Percentiles rank a stretch among this genome's conserved stretches.
Conservation (phyloP, 192 early-diverging fungal species). For the Kickxella alabastrina region DNA sequence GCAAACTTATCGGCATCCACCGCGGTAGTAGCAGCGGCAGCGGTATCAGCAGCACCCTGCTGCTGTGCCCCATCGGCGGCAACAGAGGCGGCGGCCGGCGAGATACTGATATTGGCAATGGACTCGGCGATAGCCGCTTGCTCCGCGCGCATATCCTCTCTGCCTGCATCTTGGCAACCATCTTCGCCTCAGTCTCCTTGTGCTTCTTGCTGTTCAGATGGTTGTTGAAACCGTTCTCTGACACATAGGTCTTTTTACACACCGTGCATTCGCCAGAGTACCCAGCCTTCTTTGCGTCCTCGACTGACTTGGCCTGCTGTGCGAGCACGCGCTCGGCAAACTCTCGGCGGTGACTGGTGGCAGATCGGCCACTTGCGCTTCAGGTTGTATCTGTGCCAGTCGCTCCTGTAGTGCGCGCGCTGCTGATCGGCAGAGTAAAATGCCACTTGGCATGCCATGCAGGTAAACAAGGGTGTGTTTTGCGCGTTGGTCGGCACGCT, state of each 20-base stretch:
- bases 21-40: not conserved
- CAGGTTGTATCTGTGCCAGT: conserved; percentile 99
- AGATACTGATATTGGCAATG: conserved; percentile 12
- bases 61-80: not conserved
- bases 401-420: conserved; percentile 86
- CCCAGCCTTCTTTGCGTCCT: conserved; percentile 40
- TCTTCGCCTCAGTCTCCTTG: conserved; percentile 68
- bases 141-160: conserved; percentile 36
- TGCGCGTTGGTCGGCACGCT: conserved; percentile 44
- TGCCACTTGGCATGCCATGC: conserved; percentile 88
- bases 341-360: conserved; percentile 78
- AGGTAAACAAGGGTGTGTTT: conserved; percentile 65
- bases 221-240: conserved; percentile 83
- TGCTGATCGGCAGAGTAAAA: conserved; percentile 87
- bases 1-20: not conserved
- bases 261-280: conserved; percentile 49
- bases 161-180: conserved; percentile 34
- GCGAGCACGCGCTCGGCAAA: conserved; percentile 74
- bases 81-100: not conserved
- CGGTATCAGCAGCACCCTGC: not conserved
- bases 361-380: conserved; percentile 91
- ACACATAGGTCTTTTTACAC: conserved; percentile 66
- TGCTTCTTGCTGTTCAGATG: conserved; percentile 95
- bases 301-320: conserved; percentile 55
- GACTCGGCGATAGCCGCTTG: conserved; percentile 43